phyloP scores from a whole-genome alignment of 257 asterid species.

The Primulina eburnea region DNA sequence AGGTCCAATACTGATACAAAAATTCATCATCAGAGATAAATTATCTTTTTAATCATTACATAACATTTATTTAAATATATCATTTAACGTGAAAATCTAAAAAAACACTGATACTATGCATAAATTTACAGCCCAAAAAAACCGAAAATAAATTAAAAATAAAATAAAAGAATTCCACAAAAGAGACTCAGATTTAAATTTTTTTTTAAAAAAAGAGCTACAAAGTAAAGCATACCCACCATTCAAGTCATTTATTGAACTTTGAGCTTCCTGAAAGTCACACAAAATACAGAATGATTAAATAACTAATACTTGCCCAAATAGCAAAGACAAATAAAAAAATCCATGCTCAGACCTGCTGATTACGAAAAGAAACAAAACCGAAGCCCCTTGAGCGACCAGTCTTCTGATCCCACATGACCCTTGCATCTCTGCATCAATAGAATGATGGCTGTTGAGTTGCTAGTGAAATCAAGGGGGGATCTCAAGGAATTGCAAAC shows the following conservation, averaged over 20 bases:
- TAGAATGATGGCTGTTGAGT: not conserved
- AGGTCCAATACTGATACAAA: constrained; percentile 6
- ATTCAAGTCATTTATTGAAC: constrained; percentile 68
- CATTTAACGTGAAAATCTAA: not conserved
- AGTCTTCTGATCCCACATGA: constrained; percentile 97
- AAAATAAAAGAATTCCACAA: not conserved
- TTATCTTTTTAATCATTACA: not conserved
- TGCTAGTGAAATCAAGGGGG: not conserved
- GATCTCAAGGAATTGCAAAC: not conserved
- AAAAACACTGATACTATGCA: constrained; percentile 2
- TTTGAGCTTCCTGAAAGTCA: constrained; percentile 72
- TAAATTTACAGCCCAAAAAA: not conserved
- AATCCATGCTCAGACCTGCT: constrained; percentile 49
- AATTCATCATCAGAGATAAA: not conserved
- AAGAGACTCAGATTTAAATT: not conserved
- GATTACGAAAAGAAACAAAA: constrained; percentile 77
- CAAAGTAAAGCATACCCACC: constrained; percentile 42
- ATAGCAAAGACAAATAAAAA: not conserved
- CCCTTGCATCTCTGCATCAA: constrained; percentile 77
- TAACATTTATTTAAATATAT: not conserved
- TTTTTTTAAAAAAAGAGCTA: not conserved
- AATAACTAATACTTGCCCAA: not conserved
- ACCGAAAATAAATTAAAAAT: not conserved
- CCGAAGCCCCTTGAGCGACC: constrained; percentile 96
- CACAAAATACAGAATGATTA: constrained; percentile 10